Evolutionary conservation across 2,329 filamentous ascomycete genomes (phyloP).

Genomic region (Penicillium sp.): DNA sequence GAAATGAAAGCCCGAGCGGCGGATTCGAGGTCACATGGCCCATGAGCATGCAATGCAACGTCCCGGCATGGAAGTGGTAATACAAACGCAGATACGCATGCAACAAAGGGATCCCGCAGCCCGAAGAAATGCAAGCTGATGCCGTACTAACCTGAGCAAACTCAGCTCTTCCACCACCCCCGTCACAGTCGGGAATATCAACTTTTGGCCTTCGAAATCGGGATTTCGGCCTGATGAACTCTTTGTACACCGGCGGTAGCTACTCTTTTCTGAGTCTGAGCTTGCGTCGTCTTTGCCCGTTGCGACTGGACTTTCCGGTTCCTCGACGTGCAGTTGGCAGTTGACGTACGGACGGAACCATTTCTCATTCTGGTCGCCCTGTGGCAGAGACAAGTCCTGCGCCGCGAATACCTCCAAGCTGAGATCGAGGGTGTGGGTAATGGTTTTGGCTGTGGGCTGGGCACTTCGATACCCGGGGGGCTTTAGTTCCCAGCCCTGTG

Average conservation of each 20-base stretch:
- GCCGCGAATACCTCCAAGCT: slow-evolving; percentile 70
- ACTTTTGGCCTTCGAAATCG: slow-evolving; percentile 57
- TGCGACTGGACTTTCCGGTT: slow-evolving; percentile 46
- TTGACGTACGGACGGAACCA: slow-evolving; percentile 71
- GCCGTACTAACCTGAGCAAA: slow-evolving; percentile 61
- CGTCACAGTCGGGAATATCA: slow-evolving; percentile 55
- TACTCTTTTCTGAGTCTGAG: slow-evolving; percentile 37
- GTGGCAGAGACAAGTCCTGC: slow-evolving; percentile 67
- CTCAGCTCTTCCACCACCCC: slow-evolving; percentile 65
- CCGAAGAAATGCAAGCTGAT: slow-evolving; percentile 1
- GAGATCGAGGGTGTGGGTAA: slow-evolving; percentile 58
- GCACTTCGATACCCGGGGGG: slow-evolving; percentile 63
- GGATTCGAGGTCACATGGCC: neutral
- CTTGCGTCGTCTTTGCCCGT: slow-evolving; percentile 47
- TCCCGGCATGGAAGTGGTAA: neutral
- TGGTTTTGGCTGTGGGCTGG: slow-evolving; percentile 31
- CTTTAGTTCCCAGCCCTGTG: slow-evolving; percentile 80
- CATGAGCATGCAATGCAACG: neutral
- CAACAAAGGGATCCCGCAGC: neutral
- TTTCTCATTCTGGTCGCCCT: slow-evolving; percentile 50
- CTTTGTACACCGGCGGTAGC: slow-evolving; percentile 59
- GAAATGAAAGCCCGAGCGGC: neutral
- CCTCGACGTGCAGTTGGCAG: slow-evolving; percentile 76
- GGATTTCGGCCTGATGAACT: slow-evolving; percentile 57
- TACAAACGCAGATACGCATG: neutral